phyloP scores from a whole-genome alignment of 2,329 filamentous ascomycete species.

The Epicoccum sorghinum region DNA sequence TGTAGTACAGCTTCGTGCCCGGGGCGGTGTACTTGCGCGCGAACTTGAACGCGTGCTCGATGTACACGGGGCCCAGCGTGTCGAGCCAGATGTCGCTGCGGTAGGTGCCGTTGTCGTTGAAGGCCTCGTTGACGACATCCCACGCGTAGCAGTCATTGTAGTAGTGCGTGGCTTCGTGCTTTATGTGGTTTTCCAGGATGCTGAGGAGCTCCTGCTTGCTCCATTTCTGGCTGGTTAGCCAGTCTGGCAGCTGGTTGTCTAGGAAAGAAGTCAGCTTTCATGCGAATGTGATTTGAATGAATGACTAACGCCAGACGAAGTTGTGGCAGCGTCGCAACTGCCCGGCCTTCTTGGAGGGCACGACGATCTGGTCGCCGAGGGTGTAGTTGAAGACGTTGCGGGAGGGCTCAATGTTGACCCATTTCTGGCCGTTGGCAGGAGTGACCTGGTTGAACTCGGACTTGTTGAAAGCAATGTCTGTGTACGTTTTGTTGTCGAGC shows the following conservation, averaged over 20 bases:
- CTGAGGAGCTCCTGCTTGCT: conserved; percentile 63
- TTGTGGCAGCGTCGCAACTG: conserved; percentile 68
- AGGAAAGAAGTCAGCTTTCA: no score
- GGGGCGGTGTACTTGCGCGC: conserved; percentile 62
- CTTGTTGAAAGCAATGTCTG: conserved; percentile 59
- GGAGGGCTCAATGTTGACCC: conserved; percentile 66
- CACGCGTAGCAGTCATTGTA: conserved; percentile 66
- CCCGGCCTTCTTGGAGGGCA: conserved; percentile 48
- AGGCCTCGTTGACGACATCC: conserved; percentile 71
- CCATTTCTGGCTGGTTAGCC: conserved; percentile 61
- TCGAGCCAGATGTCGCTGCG: conserved; percentile 61
- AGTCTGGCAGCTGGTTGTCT: conserved; percentile 59
- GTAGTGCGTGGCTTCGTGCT: conserved; percentile 63
- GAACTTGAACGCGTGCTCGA: conserved; percentile 62
- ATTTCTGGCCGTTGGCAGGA: conserved; percentile 69
- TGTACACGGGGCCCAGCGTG: conserved; percentile 62
- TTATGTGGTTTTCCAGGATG: conserved; percentile 66
- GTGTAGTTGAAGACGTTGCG: conserved; percentile 64
- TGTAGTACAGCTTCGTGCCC: conserved; percentile 65
- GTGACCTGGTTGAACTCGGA: conserved; percentile 70
- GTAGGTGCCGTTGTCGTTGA: conserved; percentile 63
- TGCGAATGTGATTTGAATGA: no score
- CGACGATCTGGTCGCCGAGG: conserved; percentile 58
- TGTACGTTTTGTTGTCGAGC: conserved; percentile 60
- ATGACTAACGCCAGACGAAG: conserved; percentile 52